Conservation (phyloP, 768 basidiomycete genomes). For the Cantharellus anzutake region DNA sequence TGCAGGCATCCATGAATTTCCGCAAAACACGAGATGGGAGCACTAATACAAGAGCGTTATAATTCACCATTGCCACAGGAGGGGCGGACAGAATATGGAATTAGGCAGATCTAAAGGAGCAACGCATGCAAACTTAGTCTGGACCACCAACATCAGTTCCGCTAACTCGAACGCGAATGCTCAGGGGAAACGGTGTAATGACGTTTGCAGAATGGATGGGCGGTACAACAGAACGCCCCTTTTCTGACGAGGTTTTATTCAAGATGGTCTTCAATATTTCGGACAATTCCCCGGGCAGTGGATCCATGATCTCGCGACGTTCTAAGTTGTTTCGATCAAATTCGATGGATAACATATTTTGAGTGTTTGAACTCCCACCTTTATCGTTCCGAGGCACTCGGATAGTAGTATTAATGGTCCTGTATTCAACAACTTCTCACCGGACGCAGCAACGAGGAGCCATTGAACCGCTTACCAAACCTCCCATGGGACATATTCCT, state of each 20-base stretch:
- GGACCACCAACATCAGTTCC: constrained; percentile 33
- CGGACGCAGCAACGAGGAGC: constrained; percentile 7
- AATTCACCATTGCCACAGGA: background rate
- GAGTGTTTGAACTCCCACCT: background rate
- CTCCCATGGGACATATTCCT: constrained; percentile 79
- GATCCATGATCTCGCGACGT: constrained; percentile 32
- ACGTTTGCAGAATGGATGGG: constrained; percentile 46
- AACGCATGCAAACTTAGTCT: background rate
- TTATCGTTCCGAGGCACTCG: background rate
- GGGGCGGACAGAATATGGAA: background rate
- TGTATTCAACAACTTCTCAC: background rate
- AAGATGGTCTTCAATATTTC: constrained; percentile 54
- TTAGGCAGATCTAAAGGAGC: background rate
- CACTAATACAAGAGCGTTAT: background rate
- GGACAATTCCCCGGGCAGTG: constrained; percentile 40
- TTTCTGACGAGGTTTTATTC: constrained; percentile 58
- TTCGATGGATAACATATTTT: background rate
- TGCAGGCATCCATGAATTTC: too few species aligned
- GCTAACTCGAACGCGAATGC: constrained; percentile 46
- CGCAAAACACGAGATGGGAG: too few species aligned
- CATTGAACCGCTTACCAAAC: constrained; percentile 37
- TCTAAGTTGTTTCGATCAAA: constrained; percentile 12
- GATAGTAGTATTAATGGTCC: background rate
- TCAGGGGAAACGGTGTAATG: constrained; percentile 55
- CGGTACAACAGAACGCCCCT: constrained; percentile 54